Percentiles rank a stretch among this genome's conserved stretches.
Conservation (phyloP, 371 early-diverging fungal species). For the Mortierella sp. region DNA sequence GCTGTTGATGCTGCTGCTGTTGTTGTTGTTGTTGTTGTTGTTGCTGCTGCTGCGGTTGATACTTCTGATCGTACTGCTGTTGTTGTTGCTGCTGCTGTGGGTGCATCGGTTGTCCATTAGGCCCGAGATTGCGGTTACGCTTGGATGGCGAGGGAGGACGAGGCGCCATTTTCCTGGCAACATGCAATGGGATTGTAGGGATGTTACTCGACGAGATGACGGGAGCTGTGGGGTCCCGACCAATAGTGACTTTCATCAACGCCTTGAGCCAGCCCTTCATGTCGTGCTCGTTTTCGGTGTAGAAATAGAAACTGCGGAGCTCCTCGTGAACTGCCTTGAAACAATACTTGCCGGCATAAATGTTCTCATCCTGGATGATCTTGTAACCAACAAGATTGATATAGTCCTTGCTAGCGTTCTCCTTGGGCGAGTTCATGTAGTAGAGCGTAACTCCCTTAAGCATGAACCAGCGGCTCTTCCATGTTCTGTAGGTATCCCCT, state of each 20-base stretch:
- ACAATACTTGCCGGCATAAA: constrained; percentile 70
- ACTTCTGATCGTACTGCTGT: constrained; percentile 27
- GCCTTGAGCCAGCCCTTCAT: constrained; percentile 69
- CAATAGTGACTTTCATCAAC: constrained; percentile 76
- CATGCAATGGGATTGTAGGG: constrained; percentile 70
- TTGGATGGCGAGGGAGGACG: constrained; percentile 69
- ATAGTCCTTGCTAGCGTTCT: constrained; percentile 64
- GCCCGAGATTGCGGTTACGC: constrained; percentile 33
- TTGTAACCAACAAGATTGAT: constrained; percentile 66
- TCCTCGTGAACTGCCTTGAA: constrained; percentile 72
- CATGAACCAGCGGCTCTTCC: constrained; percentile 80
- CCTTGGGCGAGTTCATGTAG: constrained; percentile 74
- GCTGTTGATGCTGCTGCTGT: constrained; percentile 30
- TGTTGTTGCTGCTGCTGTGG: constrained; percentile 35
- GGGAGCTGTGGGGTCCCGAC: constrained; percentile 68
- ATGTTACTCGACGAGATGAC: constrained; percentile 75
- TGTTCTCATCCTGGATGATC: constrained; percentile 67
- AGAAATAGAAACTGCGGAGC: constrained; percentile 69
- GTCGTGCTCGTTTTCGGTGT: constrained; percentile 61
- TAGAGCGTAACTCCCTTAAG: constrained; percentile 71
- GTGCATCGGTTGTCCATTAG: constrained; percentile 31
- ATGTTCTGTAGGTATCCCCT: constrained; percentile 71
- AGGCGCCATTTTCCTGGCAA: constrained; percentile 71
- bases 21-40: constrained; percentile 19
- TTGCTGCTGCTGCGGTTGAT: constrained; percentile 25